Evolutionary conservation across 805 yeast genomes (phyloP).

Genomic region (Brettanomyces bruxellensis): DNA sequence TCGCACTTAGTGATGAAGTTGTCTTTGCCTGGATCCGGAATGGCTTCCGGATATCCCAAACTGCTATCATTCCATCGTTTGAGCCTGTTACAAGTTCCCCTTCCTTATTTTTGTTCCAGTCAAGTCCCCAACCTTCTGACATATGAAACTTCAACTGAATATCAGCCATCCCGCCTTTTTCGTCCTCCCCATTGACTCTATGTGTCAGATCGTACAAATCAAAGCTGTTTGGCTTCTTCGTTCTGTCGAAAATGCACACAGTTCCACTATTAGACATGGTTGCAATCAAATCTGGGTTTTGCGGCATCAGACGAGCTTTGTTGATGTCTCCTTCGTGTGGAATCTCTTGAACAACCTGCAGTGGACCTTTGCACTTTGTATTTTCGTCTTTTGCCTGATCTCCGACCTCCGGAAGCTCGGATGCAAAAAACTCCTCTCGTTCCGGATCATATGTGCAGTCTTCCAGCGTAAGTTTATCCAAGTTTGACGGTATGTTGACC

Average conservation of each 20-base stretch:
- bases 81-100: conserved; percentile 56
- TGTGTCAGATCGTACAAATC: conserved; percentile 25
- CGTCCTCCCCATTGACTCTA: conserved; percentile 1
- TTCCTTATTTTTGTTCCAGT: conserved; percentile 62
- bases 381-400: neutral
- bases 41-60: conserved; percentile 51
- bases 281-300: conserved; percentile 76
- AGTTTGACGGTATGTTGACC: neutral
- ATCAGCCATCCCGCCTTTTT: conserved; percentile 14
- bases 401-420: conserved; percentile 5
- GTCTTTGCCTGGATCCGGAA: conserved; percentile 8
- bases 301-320: conserved; percentile 67
- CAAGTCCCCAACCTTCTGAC: conserved; percentile 59
- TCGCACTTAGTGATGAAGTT: neutral
- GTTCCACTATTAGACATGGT: conserved; percentile 61
- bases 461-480: conserved; percentile 1
- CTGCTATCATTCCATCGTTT: conserved; percentile 50
- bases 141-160: conserved; percentile 21
- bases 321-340: conserved; percentile 67
- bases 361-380: neutral
- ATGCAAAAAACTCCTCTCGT: conserved; percentile 23
- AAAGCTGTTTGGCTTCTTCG: conserved; percentile 54
- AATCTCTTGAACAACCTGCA: conserved; percentile 42
- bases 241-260: conserved; percentile 65
- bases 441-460: conserved; percentile 27